Evolutionary conservation across 176 grass and related monocot genomes (phyloP).

Genomic region (Luzula sylvatica): DNA sequence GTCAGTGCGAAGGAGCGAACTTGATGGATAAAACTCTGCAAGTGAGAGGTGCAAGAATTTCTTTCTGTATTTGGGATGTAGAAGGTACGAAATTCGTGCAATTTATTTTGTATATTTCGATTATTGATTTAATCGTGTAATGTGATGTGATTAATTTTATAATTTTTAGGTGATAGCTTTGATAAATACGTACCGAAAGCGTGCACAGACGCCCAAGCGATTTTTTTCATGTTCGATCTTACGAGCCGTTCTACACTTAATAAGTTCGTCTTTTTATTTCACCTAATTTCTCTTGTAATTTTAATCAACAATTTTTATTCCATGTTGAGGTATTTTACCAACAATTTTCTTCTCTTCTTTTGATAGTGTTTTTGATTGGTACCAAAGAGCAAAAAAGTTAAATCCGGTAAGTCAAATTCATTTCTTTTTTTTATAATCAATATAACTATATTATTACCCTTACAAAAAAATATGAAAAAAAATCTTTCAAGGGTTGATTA

Average conservation of each 20-base stretch:
- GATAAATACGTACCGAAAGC: constrained; percentile 55
- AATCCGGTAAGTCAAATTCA: constrained; percentile 45
- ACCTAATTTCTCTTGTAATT: background rate
- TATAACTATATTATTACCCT: no score
- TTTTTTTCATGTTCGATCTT: constrained; percentile 95
- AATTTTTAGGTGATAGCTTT: constrained; percentile 37
- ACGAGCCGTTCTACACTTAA: constrained; percentile 73
- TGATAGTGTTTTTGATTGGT: constrained; percentile 64
- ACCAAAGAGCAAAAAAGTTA: constrained; percentile 64
- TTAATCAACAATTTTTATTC: background rate
- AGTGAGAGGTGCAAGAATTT: constrained; percentile 58
- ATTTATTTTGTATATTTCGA: background rate
- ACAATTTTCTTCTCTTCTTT: constrained; percentile 3
- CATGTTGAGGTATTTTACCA: constrained; percentile 23
- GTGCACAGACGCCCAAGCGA: constrained; percentile 77
- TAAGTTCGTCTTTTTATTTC: constrained; percentile 46
- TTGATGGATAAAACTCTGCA: constrained; percentile 69
- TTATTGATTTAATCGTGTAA: background rate
- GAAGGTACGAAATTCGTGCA: constrained; percentile 36
- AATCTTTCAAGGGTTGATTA: background rate
- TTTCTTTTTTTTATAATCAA: background rate
- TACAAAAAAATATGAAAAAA: background rate
- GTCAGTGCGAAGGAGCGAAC: constrained; percentile 70
- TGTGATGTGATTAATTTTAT: background rate
- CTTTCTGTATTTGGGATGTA: constrained; percentile 86